phyloP scores from a whole-genome alignment of 345 rosid genomes.

The Heritiera fomes region DNA sequence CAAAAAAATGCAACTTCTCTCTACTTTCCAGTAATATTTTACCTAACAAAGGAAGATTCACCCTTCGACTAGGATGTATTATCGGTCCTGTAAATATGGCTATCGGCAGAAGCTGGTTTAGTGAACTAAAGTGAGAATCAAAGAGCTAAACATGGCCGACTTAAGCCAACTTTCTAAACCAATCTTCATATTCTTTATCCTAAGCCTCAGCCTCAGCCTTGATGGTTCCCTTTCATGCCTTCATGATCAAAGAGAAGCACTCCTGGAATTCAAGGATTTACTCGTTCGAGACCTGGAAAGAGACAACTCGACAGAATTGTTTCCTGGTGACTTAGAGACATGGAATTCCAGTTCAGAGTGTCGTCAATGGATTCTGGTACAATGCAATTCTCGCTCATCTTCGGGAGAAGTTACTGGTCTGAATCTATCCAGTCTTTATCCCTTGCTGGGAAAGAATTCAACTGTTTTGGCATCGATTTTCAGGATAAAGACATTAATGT shows the following conservation, averaged over 20 bases:
- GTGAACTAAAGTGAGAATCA: background rate
- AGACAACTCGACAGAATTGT: background rate
- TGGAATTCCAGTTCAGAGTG: conserved; percentile 29
- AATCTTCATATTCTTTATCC: background rate
- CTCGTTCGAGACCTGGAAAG: background rate
- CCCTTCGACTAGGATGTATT: too few relatives aligned
- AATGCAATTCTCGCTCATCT: conserved; percentile 15
- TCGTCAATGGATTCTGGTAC: conserved; percentile 23
- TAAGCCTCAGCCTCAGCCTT: background rate
- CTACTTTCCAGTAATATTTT: too few relatives aligned
- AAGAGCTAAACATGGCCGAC: background rate
- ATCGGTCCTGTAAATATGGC: background rate
- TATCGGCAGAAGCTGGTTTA: background rate
- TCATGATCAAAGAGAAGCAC: conserved; percentile 26
- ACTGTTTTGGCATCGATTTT: conserved; percentile 22
- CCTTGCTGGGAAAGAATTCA: background rate
- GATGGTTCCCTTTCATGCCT: conserved; percentile 11
- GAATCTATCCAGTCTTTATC: background rate
- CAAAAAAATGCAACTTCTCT: background rate
- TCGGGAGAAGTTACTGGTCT: conserved; percentile 19
- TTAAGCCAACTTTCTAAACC: background rate
- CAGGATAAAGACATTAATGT: conserved; percentile 7
- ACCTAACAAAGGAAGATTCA: too few relatives aligned
- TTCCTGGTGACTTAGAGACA: conserved; percentile 13
- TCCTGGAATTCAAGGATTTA: conserved; percentile 27